Evolutionary conservation across 2,329 filamentous ascomycete genomes (phyloP).

Genomic region (Penicillium sp.): DNA sequence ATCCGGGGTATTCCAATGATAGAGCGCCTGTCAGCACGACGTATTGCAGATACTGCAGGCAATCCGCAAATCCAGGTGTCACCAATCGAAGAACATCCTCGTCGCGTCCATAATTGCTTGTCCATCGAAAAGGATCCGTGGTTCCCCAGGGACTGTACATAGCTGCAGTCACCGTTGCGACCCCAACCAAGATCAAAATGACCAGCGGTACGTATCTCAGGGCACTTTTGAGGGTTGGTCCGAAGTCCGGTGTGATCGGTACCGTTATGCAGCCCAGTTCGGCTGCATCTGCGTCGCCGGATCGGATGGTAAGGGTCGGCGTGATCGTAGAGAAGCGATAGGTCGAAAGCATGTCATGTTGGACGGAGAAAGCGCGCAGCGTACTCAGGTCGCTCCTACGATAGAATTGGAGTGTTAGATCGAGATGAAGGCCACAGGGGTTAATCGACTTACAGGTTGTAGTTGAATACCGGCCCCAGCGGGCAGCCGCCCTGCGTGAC

Average conservation of each 20-base stretch:
- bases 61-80: slow-evolving; percentile 94
- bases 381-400: slow-evolving; percentile 43
- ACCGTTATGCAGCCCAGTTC: slow-evolving; percentile 75
- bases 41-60: slow-evolving; percentile 95
- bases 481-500: slow-evolving; percentile 64
- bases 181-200: slow-evolving; percentile 71
- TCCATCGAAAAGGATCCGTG: slow-evolving; percentile 86
- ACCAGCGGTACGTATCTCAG: slow-evolving; percentile 72
- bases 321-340: slow-evolving; percentile 83
- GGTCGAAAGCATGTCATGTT: slow-evolving; percentile 69
- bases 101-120: slow-evolving; percentile 95
- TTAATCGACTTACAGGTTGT: slow-evolving; percentile 44
- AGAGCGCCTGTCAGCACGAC: slow-evolving; percentile 81
- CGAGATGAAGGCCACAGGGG: slow-evolving; percentile 1
- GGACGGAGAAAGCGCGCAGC: slow-evolving; percentile 69
- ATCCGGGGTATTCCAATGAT: slow-evolving; percentile 85
- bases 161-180: slow-evolving; percentile 77
- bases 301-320: slow-evolving; percentile 67
- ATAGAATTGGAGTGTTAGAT: slow-evolving; percentile 2
- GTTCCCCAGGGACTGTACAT: slow-evolving; percentile 94
- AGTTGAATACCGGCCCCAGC: slow-evolving; percentile 65
- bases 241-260: slow-evolving; percentile 79
- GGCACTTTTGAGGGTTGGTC: slow-evolving; percentile 60
- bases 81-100: slow-evolving; percentile 86
- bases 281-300: slow-evolving; percentile 62